phyloP scores from a whole-genome alignment of 805 yeast genomes.

The Candida jianshihensis region DNA sequence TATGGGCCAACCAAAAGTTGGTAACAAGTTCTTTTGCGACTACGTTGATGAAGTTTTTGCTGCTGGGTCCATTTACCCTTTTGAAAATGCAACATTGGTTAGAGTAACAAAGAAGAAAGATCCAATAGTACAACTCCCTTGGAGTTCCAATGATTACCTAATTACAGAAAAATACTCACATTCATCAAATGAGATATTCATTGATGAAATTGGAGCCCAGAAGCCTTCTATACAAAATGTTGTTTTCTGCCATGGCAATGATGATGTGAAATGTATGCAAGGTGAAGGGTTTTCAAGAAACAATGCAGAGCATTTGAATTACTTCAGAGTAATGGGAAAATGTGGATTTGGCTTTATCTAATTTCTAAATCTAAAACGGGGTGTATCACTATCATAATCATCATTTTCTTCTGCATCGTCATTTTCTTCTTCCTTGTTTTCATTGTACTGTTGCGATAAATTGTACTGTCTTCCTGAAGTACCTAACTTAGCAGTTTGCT shows the following conservation, averaged over 20 bases:
- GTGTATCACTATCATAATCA: slow-evolving; percentile 28
- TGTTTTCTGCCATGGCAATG: slow-evolving; percentile 66
- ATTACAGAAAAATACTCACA: slow-evolving; percentile 15
- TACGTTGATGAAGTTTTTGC: slow-evolving; percentile 9
- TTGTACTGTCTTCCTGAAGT: too few relatives aligned
- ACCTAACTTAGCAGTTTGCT: too few relatives aligned
- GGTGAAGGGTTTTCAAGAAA: slow-evolving; percentile 15
- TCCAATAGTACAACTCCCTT: slow-evolving; percentile 21
- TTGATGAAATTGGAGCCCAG: slow-evolving; percentile 15
- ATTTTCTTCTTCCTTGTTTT: too few relatives aligned
- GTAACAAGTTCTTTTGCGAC: slow-evolving; percentile 12
- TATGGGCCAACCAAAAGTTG: slow-evolving; percentile 24
- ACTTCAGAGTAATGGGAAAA: slow-evolving; percentile 22
- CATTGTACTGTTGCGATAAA: too few relatives aligned
- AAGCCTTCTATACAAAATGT: slow-evolving; percentile 39
- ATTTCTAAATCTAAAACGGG: slow-evolving; percentile 27
- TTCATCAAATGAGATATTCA: slow-evolving; percentile 17
- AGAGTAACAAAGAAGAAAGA: slow-evolving; percentile 21
- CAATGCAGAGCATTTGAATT: slow-evolving; percentile 22
- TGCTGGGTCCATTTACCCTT: slow-evolving; percentile 1
- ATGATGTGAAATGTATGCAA: slow-evolving; percentile 44
- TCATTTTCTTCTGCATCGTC: slow-evolving; percentile 18
- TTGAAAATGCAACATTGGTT: slow-evolving; percentile 4
- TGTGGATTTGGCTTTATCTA: slow-evolving; percentile 17
- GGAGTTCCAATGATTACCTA: slow-evolving; percentile 10